Evolutionary conservation across 306 rosid species (phyloP), one percentile per base, ranked within the genome.

Genomic region (Cajanus cajan): DNA sequence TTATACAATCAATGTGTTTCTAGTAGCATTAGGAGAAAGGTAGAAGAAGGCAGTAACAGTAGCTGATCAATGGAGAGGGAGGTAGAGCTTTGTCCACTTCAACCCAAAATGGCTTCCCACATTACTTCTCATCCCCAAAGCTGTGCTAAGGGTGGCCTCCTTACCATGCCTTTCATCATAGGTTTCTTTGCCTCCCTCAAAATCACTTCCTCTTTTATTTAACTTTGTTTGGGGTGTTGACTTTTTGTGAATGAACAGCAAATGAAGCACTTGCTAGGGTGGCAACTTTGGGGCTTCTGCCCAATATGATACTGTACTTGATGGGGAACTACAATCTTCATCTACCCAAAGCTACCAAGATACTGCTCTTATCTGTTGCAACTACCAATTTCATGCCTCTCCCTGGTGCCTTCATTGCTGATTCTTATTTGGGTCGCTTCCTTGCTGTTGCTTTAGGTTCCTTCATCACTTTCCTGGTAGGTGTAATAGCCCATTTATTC

Each of bases 361-460:
- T 87, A 4, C 57, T 92, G 31, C 83, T 84, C 48, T 77, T 85
- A 11, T 92, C 90, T 71, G 67, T 87, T 48, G 93, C 93, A 4
- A 80, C 85, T 8, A 58, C 82, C 64, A 88, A 88, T 81, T 71
- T 92, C 86, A 70, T 79, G 78, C 97, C 97, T 58, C 22, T 90
- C 34, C 0, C 88, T 3, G 97, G 89, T n/a, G 97, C 97, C 4
- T 87, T 88, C 54, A 61, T 90, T 68, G 78, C 91, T 18, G 93
- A 92, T 92, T 90, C 93, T 77, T 90, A 84, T 78, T 83, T 90
- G 48, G 97, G 97, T 76, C 89, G 93, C 1, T 92, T 92, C 68
- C 90, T 75, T 37, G 62, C 90, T 66, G 86, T 92, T 67, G 89
- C 76, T 22, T 73, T 83, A 0, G 93, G 94, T 65, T 90, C 93